Conservation (phyloP, 2,329 filamentous ascomycete genomes). For the Colletotrichum gloeosporioides region DNA sequence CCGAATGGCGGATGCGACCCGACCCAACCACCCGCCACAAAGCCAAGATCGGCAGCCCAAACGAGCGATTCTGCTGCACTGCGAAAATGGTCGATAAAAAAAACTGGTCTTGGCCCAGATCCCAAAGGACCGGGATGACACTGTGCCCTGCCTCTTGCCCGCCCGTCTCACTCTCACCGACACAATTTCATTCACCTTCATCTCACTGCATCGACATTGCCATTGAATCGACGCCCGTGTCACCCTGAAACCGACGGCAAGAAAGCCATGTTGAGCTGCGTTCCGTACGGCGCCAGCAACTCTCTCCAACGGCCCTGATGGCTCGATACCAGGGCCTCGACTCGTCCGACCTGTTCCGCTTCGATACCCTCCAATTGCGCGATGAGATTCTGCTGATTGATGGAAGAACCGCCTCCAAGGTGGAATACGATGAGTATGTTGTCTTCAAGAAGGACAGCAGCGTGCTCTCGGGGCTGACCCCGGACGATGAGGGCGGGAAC, state of each 20-base stretch:
- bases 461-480: neutral
- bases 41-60: slow-evolving; percentile 9
- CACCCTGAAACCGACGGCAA: neutral
- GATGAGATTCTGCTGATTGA: slow-evolving; percentile 37
- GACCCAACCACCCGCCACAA: slow-evolving; percentile 9
- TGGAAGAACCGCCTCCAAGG: slow-evolving; percentile 32
- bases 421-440: slow-evolving; percentile 44
- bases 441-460: slow-evolving; percentile 34
- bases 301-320: slow-evolving; percentile 8
- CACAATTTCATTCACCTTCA: neutral
- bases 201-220: neutral
- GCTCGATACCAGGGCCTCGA: slow-evolving; percentile 17
- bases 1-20: neutral
- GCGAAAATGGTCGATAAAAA: neutral
- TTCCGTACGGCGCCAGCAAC: neutral
- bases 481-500: slow-evolving; percentile 11
- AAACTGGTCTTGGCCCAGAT: neutral
- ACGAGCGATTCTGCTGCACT: neutral
- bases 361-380: slow-evolving; percentile 37
- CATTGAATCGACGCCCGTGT: neutral
- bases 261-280: slow-evolving; percentile 13
- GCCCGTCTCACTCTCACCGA: neutral
- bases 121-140: neutral
- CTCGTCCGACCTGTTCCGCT: slow-evolving; percentile 40
- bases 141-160: neutral